A percentile compares a stretch with the other conserved stretches of the same genome.
Conservation (phyloP, 2,329 filamentous ascomycete species). For the Rhynchosporium agropyri region DNA sequence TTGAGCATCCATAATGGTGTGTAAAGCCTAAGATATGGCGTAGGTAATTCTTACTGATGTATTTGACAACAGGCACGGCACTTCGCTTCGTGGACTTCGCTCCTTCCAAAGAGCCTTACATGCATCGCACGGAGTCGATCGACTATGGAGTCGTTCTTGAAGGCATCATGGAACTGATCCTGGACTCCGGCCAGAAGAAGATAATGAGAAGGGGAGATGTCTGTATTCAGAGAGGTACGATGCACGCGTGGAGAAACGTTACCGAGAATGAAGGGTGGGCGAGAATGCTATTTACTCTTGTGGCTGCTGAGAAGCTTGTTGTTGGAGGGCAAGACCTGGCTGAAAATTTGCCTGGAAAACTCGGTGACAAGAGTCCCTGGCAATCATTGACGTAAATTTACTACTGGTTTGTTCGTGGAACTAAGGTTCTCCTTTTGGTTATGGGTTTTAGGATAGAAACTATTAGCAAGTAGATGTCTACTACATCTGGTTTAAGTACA, state of each 20-base stretch:
- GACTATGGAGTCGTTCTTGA: constrained; percentile 47
- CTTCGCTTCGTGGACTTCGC: constrained; percentile 30
- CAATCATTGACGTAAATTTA: neutral
- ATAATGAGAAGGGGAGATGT: constrained; percentile 45
- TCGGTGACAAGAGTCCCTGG: constrained; percentile 11
- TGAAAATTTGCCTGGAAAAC: constrained; percentile 25
- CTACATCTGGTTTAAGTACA: neutral
- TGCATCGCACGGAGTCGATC: constrained; percentile 48
- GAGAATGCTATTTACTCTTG: constrained; percentile 30
- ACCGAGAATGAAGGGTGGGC: constrained; percentile 33
- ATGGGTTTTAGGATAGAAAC: too few species aligned
- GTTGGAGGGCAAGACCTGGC: constrained; percentile 24
- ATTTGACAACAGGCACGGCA: constrained; percentile 21
- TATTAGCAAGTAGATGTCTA: neutral
- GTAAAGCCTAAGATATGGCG: neutral
- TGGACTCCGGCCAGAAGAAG: constrained; percentile 47
- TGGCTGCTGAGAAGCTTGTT: constrained; percentile 27
- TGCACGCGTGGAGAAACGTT: constrained; percentile 49
- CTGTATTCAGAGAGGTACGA: constrained; percentile 48
- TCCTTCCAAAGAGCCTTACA: constrained; percentile 33
- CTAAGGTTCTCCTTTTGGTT: neutral
- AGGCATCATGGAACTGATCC: constrained; percentile 45
- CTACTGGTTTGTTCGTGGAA: neutral
- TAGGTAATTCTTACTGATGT: neutral
- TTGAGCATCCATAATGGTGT: constrained; percentile 25